phyloP scores from a whole-genome alignment of 2,329 filamentous ascomycete genomes.

The Penicillium sp. region DNA sequence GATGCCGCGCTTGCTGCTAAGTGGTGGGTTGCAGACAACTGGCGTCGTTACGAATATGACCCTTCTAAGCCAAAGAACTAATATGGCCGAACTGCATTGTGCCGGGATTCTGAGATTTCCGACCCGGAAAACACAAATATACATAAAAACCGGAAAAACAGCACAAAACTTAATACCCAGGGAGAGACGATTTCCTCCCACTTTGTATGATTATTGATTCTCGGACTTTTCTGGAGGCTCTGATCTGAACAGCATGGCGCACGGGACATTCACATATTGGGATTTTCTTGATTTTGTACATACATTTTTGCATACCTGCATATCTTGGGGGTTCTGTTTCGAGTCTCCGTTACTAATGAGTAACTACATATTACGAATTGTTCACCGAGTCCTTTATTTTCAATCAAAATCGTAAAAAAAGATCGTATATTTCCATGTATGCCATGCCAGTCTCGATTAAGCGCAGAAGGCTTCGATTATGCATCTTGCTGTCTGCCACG shows the following conservation, averaged over 20 bases:
- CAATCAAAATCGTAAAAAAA: no score
- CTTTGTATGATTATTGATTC: slow-evolving; percentile 14
- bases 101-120: not conserved
- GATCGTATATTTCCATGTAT: no score
- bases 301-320: slow-evolving; percentile 8
- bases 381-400: not conserved
- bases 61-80: slow-evolving; percentile 6
- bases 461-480: no score
- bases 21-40: slow-evolving; percentile 48
- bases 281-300: slow-evolving; percentile 7
- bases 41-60: slow-evolving; percentile 22
- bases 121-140: not conserved
- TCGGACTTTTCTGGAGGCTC: slow-evolving; percentile 5
- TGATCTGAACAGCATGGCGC: slow-evolving; percentile 21
- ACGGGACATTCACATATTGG: slow-evolving; percentile 12
- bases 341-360: slow-evolving; percentile 4
- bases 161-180: slow-evolving; percentile 3
- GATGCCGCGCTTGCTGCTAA: slow-evolving; percentile 41
- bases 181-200: not conserved
- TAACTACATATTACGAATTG: not conserved
- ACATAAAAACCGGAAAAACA: not conserved
- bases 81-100: not conserved
- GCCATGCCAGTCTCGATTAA: no score
- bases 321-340: not conserved
- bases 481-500: no score